Conservation (phyloP, 2,329 filamentous ascomycete species). For the Seiridium unicorne region DNA sequence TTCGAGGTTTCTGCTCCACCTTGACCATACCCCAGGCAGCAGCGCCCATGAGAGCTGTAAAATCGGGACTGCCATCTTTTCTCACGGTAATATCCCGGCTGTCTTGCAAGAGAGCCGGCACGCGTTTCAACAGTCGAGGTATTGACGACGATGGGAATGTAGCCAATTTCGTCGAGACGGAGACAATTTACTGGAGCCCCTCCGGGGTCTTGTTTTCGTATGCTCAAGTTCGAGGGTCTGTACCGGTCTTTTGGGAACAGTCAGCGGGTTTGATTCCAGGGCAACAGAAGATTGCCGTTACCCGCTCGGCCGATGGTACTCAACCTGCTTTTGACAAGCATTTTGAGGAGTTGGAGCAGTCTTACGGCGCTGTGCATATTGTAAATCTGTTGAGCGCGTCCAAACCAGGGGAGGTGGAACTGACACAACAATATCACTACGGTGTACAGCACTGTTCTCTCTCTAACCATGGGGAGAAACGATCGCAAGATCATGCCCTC, state of each 20-base stretch:
- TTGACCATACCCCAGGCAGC: conserved; percentile 78
- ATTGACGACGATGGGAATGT: conserved; percentile 98
- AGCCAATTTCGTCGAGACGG: conserved; percentile 97
- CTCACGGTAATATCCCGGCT: conserved; percentile 89
- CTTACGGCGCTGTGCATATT: conserved; percentile 88
- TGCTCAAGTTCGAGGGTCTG: conserved; percentile 86
- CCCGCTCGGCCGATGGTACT: conserved; percentile 83
- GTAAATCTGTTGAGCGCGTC: conserved; percentile 91
- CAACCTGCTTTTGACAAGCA: conserved; percentile 96
- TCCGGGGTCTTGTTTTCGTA: conserved; percentile 84
- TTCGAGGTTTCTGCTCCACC: conserved; percentile 87
- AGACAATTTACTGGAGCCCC: conserved; percentile 87
- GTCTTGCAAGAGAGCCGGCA: conserved; percentile 88
- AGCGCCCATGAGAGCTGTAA: conserved; percentile 65
- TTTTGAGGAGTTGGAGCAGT: conserved; percentile 80
- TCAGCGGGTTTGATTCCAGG: conserved; percentile 81
- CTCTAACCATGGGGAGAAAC: conserved; percentile 56
- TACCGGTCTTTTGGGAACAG: conserved; percentile 98
- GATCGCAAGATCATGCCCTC: conserved; percentile 67
- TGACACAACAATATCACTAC: conserved; percentile 75
- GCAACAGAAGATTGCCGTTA: conserved; percentile 92
- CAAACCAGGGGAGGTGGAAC: conserved; percentile 81
- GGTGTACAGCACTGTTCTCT: conserved; percentile 75
- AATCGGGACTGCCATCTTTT: conserved; percentile 73
- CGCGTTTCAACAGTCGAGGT: conserved; percentile 92